Percentiles rank a stretch among this genome's conserved stretches.
Evolutionary conservation across 441 rosid species (phyloP).

Genomic region (Populus hybrid): DNA sequence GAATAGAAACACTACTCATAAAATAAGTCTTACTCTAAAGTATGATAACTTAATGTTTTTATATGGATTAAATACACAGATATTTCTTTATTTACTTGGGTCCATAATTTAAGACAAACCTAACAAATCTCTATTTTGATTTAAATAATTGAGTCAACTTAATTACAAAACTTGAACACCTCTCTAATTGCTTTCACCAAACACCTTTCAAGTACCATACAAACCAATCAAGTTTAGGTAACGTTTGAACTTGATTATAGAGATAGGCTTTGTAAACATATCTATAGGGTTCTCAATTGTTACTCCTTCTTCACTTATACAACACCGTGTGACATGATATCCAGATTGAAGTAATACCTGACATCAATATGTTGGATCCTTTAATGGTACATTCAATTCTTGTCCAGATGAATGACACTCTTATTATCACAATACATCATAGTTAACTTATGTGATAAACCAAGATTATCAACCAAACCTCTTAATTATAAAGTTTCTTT

Average conservation of each 20-base stretch:
- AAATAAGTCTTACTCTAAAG: too few species aligned
- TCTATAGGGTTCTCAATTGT: neutral
- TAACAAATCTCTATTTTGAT: too few species aligned
- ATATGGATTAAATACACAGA: too few species aligned
- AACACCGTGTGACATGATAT: neutral
- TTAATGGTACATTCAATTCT: neutral
- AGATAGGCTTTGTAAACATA: neutral
- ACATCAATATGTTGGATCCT: neutral
- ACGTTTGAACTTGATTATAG: neutral
- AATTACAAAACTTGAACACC: too few species aligned
- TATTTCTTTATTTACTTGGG: too few species aligned
- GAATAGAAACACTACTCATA: too few species aligned
- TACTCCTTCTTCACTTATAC: neutral
- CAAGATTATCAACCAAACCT: neutral
- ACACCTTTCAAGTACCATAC: neutral
- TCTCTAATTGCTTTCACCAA: neutral
- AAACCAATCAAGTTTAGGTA: constrained; percentile 4
- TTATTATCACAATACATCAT: neutral
- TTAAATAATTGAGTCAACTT: too few species aligned
- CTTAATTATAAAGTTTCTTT: neutral
- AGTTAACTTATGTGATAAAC: neutral
- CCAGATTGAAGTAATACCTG: neutral
- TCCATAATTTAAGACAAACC: too few species aligned
- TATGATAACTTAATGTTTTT: too few species aligned
- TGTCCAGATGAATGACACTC: neutral